A percentile compares a stretch with the other conserved stretches of the same genome.
These are phyloP conservation scores for Intubia oerlemansii DNA, from an alignment of 2,329 filamentous ascomycete genomes.

Conservation along the genomic window DNA sequence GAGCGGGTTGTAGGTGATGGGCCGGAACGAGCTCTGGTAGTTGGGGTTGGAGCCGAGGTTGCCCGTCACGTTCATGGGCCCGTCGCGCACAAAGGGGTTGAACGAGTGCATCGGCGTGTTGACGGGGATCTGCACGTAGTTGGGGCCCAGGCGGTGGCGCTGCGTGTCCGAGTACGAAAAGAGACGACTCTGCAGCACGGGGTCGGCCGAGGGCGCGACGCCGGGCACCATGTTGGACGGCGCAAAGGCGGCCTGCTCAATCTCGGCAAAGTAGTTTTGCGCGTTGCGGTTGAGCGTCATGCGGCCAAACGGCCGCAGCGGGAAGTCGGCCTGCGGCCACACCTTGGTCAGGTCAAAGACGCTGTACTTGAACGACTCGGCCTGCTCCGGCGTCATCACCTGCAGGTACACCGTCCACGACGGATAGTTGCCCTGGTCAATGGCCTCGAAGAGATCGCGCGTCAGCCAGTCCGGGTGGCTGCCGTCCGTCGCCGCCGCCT, in stretches of 20 bases:
- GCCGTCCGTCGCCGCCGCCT: constrained; percentile 29
- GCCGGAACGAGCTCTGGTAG: constrained; percentile 29
- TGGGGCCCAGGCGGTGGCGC: constrained; percentile 38
- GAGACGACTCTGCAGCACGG: constrained; percentile 36
- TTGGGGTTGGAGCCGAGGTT: constrained; percentile 40
- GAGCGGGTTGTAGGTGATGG: constrained; percentile 18
- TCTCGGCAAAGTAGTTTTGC: constrained; percentile 47
- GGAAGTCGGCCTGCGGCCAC: constrained; percentile 42
- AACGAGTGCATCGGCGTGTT: constrained; percentile 33
- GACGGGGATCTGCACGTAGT: constrained; percentile 43
- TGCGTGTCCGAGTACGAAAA: constrained; percentile 43
- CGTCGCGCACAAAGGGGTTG: constrained; percentile 55
- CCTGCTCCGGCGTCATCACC: constrained; percentile 37
- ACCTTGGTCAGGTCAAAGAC: constrained; percentile 50
- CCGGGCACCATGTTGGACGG: constrained; percentile 44
- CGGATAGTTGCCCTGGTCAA: constrained; percentile 36
- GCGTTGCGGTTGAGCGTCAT: constrained; percentile 44
- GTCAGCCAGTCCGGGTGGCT: constrained; percentile 41
- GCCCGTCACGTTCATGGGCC: constrained; percentile 45
- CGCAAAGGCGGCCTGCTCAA: constrained; percentile 46
- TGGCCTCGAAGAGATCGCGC: constrained; percentile 42
- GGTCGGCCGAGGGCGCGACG: constrained; percentile 38
- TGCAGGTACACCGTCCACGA: constrained; percentile 45
- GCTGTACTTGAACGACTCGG: constrained; percentile 37
- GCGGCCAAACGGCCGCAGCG: constrained; percentile 36